A percentile compares a stretch with the other conserved stretches of the same genome.
Conservation (phyloP, 805 yeast species). For the Candida chauliodis region DNA sequence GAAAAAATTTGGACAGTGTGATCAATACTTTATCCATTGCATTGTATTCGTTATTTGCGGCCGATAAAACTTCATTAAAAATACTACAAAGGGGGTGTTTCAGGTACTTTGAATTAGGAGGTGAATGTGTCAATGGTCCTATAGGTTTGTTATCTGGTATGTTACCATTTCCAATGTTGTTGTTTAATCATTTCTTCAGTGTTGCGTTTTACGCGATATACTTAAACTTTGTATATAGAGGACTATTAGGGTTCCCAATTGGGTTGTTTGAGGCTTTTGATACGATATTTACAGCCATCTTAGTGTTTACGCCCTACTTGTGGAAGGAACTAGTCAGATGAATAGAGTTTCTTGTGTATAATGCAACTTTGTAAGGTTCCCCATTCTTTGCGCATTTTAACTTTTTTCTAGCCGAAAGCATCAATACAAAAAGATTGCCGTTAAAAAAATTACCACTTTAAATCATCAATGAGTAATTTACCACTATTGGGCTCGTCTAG, state of each 20-base stretch:
- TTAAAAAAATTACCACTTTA: background rate
- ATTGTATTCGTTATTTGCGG: slow-evolving; percentile 84
- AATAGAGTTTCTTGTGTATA: background rate
- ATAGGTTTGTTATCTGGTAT: slow-evolving; percentile 81
- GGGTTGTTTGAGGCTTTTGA: slow-evolving; percentile 69
- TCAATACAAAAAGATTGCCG: background rate
- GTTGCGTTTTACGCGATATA: slow-evolving; percentile 85
- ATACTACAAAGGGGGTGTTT: slow-evolving; percentile 87
- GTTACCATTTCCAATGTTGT: slow-evolving; percentile 65
- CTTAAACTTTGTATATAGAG: slow-evolving; percentile 63
- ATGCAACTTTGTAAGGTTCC: no score
- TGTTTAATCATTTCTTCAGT: slow-evolving; percentile 82
- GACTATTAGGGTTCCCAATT: slow-evolving; percentile 62
- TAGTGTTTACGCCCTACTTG: slow-evolving; percentile 78
- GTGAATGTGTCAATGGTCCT: slow-evolving; percentile 73
- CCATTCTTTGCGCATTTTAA: no score
- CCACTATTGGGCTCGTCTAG: slow-evolving; percentile 9
- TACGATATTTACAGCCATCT: slow-evolving; percentile 68
- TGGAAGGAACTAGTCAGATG: slow-evolving; percentile 41
- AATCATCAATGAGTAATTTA: slow-evolving; percentile 8
- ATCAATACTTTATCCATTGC: slow-evolving; percentile 90
- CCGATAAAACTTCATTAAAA: slow-evolving; percentile 61
- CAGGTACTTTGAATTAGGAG: slow-evolving; percentile 80
- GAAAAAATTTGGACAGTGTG: slow-evolving; percentile 79
- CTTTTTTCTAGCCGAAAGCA: no score